These are phyloP conservation scores for Neurospora sublineolata DNA, from an alignment of 495 filamentous ascomycete species.

Conservation along the genomic window DNA sequence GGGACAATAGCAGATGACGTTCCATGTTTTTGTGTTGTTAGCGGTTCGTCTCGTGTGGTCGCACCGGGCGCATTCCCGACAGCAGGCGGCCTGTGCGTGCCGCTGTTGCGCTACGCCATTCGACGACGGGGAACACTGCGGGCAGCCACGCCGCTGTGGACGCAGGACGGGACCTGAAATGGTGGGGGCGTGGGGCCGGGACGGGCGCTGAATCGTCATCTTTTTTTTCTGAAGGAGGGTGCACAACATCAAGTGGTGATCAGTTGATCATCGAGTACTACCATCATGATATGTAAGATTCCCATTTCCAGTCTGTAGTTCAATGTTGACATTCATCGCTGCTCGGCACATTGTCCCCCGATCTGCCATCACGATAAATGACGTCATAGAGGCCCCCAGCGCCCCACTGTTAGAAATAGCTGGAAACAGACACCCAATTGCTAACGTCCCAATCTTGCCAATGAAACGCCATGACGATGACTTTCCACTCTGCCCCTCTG, in stretches of 20 bases:
- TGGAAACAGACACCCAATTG: neutral
- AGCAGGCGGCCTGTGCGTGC: neutral
- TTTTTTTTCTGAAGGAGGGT: neutral
- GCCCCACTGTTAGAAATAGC: neutral
- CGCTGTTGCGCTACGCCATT: neutral
- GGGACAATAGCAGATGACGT: neutral
- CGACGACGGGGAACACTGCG: neutral
- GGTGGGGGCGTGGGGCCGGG: neutral
- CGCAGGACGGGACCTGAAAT: neutral
- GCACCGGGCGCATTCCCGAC: neutral
- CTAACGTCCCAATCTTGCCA: neutral
- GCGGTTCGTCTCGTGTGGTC: neutral
- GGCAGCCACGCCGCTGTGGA: neutral
- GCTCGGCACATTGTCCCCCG: neutral
- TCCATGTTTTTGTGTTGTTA: neutral
- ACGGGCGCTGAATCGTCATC: neutral
- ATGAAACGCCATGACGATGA: neutral
- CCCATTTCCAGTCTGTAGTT: neutral
- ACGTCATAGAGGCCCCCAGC: neutral
- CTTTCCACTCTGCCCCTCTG: neutral
- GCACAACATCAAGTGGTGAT: neutral
- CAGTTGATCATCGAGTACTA: neutral
- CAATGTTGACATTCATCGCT: neutral
- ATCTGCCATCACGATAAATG: neutral
- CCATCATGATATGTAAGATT: neutral